phyloP scores from a whole-genome alignment of 2,329 filamentous ascomycete species.

The Rhynchosporium agropyri region DNA sequence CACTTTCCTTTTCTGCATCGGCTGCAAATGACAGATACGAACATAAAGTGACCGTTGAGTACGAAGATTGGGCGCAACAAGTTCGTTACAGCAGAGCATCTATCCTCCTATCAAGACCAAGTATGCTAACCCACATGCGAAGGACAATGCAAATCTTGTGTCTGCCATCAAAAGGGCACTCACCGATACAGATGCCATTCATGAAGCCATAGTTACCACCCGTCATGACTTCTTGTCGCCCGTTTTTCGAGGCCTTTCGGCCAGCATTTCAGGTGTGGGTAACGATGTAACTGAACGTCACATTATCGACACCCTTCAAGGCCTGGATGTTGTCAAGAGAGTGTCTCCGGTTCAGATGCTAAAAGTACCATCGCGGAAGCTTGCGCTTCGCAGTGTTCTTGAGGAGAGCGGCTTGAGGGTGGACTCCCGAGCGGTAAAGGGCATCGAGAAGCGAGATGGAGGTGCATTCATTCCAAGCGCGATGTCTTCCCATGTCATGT shows the following conservation, averaged over 20 bases:
- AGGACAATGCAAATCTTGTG: background rate
- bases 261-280: background rate
- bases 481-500: too few species aligned
- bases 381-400: too few species aligned
- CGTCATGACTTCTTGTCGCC: background rate
- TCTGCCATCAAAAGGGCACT: background rate
- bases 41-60: background rate
- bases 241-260: conserved; percentile 3
- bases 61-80: conserved; percentile 1
- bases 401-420: too few species aligned
- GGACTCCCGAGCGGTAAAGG: too few species aligned
- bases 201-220: background rate
- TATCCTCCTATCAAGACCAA: too few species aligned
- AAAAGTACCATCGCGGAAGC: background rate
- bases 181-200: background rate
- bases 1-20: background rate
- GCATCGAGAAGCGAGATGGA: too few species aligned
- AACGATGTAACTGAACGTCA: background rate
- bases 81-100: background rate
- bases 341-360: background rate
- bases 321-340: background rate
- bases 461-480: too few species aligned
- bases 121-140: background rate
- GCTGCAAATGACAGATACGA: background rate
- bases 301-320: background rate